Conservation (phyloP, 192 early-diverging fungal species). For the Coemansia sp. region DNA sequence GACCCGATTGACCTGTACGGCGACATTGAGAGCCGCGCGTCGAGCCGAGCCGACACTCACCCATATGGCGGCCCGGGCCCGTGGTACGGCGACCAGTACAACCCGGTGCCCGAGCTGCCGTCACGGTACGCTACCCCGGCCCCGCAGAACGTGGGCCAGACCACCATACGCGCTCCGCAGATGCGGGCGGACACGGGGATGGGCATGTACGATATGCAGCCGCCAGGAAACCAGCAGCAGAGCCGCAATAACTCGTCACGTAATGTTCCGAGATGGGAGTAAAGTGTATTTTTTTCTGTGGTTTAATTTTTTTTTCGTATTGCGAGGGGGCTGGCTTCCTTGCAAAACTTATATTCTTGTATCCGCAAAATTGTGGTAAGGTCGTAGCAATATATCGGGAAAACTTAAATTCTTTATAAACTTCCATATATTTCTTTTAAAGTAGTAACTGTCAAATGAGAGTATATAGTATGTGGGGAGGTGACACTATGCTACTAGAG, state of each 20-base stretch:
- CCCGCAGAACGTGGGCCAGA: neutral
- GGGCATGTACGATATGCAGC: neutral
- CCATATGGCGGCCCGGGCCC: neutral
- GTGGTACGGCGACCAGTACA: neutral
- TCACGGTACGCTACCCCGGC: neutral
- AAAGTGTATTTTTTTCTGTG: neutral
- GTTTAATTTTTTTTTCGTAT: neutral
- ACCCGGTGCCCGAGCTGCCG: neutral
- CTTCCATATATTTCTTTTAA: too few species aligned
- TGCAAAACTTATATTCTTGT: too few species aligned
- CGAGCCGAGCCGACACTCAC: neutral
- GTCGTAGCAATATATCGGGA: too few species aligned
- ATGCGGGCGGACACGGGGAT: neutral
- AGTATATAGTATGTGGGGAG: too few species aligned
- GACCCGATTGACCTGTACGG: conserved; percentile 1
- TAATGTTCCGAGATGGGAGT: conserved; percentile 6
- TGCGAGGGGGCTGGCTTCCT: too few species aligned
- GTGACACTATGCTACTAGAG: too few species aligned
- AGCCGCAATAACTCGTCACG: neutral
- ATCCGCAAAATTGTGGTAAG: too few species aligned
- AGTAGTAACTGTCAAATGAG: too few species aligned
- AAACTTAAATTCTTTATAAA: too few species aligned
- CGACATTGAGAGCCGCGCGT: neutral
- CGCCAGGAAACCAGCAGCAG: neutral
- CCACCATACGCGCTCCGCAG: neutral